These are phyloP conservation scores for Candida boidinii DNA, from an alignment of 805 yeast genomes.

Conservation along the genomic window DNA sequence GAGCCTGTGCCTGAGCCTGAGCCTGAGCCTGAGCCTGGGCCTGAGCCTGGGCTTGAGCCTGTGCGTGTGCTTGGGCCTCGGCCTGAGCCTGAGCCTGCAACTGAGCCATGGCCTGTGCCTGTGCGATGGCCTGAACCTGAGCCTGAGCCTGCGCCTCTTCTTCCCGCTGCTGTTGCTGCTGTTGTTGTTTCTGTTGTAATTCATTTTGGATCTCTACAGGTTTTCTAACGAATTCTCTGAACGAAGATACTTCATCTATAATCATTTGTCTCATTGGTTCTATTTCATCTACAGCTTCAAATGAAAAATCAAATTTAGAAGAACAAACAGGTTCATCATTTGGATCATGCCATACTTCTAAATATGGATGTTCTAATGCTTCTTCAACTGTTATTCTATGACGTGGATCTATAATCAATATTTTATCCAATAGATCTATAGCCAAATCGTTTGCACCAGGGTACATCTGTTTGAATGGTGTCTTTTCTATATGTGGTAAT, in stretches of 20 bases:
- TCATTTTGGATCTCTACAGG: slow-evolving; percentile 49
- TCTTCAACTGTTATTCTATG: slow-evolving; percentile 80
- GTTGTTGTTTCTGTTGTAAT: slow-evolving; percentile 9
- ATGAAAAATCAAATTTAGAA: slow-evolving; percentile 75
- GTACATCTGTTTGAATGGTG: slow-evolving; percentile 61
- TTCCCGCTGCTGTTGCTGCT: slow-evolving; percentile 5
- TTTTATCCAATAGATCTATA: slow-evolving; percentile 63
- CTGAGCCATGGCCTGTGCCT: too few species aligned
- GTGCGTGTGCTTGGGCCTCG: too few species aligned
- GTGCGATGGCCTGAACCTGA: neutral
- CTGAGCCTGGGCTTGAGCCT: neutral
- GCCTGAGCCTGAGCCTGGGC: slow-evolving; percentile 2
- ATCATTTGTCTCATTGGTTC: slow-evolving; percentile 70
- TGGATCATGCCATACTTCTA: slow-evolving; percentile 88
- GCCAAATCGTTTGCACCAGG: slow-evolving; percentile 88
- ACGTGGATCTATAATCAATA: slow-evolving; percentile 83
- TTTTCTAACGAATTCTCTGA: slow-evolving; percentile 73
- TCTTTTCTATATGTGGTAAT: slow-evolving; percentile 72
- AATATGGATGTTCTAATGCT: slow-evolving; percentile 83
- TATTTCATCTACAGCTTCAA: slow-evolving; percentile 78
- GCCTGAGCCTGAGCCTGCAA: too few species aligned
- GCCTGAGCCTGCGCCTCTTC: slow-evolving; percentile 1
- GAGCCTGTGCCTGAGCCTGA: too few species aligned
- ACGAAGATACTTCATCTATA: slow-evolving; percentile 66
- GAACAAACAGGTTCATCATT: slow-evolving; percentile 83